These are phyloP conservation scores for Cystobasidium slooffiae DNA, from an alignment of 1,284 basidiomycete species.

Conservation along the genomic window DNA sequence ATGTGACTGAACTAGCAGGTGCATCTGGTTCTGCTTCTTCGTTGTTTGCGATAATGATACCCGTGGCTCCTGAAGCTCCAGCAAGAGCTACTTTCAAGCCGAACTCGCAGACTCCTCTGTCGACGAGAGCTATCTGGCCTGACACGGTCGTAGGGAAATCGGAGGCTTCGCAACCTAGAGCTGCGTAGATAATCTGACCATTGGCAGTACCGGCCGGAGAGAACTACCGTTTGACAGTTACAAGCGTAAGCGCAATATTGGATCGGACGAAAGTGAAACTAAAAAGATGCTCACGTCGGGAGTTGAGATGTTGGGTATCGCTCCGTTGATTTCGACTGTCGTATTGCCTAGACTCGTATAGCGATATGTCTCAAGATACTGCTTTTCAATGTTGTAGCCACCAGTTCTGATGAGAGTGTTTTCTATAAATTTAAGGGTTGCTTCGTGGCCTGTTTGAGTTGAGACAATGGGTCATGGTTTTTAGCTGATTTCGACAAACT, in stretches of 20 bases:
- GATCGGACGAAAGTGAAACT: no score
- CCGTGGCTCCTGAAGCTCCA: conserved; percentile 9
- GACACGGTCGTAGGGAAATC: conserved; percentile 19
- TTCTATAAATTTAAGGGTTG: conserved; percentile 22
- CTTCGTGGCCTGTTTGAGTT: conserved; percentile 23
- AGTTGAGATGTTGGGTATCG: background rate
- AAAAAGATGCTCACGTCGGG: background rate
- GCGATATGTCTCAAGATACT: conserved; percentile 25
- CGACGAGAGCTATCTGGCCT: conserved; percentile 29
- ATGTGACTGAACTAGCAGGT: conserved; percentile 19
- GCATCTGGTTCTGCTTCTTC: conserved; percentile 13
- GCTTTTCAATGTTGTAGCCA: conserved; percentile 14
- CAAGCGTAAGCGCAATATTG: no score
- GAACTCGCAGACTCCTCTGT: conserved; percentile 28
- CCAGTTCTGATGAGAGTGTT: conserved; percentile 4
- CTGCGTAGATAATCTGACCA: conserved; percentile 14
- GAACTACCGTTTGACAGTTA: conserved; percentile 9
- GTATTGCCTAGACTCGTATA: conserved; percentile 27
- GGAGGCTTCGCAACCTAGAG: conserved; percentile 23
- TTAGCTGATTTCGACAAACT: no score
- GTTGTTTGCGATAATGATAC: conserved; percentile 28
- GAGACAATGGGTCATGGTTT: background rate
- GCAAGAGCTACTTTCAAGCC: conserved; percentile 30
- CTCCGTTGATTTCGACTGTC: conserved; percentile 22
- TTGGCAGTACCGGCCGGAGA: conserved; percentile 13